Base-by-base conservation (phyloP, 2,329 filamentous ascomycete genomes). In the Diplocarpon rosae region DNA sequence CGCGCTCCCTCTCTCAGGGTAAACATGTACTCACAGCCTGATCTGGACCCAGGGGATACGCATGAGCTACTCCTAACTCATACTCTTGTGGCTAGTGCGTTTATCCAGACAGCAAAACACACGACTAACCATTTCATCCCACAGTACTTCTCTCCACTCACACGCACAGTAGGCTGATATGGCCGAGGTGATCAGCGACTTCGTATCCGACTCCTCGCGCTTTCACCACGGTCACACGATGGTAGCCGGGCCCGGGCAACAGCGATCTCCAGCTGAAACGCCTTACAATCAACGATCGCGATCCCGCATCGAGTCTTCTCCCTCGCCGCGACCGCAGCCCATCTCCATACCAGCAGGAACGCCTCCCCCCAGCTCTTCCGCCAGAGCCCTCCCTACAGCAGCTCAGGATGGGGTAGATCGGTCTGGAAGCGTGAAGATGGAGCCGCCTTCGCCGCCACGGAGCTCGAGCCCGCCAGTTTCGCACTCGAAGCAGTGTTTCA, bases 181-280 rank as follows among this genome's bases (percentile, higher is more conserved):
- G 77, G 77, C 76, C 60, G 70, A 76, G 65, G 64, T 80, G 65
- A 73, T 80, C 56, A 74, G 75, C 64, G 85, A 90, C 70, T 80
- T 80, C 69, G 78, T 80, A 66, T 75, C 84, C 65, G 80, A 86
- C 67, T 72, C 80, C 56, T 72, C 76, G 58, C 75, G 78, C 66
- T 81, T 83, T 66, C 76, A 58, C 40, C 56, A 50, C 47, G 43
- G 43, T 78, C 49, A 53, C 69, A 78, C 72, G 68, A 83, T 80
- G 72, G 83, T 86, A 69, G 65, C 68, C 47, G 52, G 64, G 63
- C 52, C 68, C 52, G 68, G 67, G 52, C 69, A 70, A 52, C 68
- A 58, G 51, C 55, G 67, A 51, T 67, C 67, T 47, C 59, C 68
- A 45, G 66, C 70, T 61, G 66, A 72, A 56, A 62, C 57, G 34